phyloP scores from a whole-genome alignment of 108 stramenopile genomes.

The Fragilariopsis cylindrus region DNA sequence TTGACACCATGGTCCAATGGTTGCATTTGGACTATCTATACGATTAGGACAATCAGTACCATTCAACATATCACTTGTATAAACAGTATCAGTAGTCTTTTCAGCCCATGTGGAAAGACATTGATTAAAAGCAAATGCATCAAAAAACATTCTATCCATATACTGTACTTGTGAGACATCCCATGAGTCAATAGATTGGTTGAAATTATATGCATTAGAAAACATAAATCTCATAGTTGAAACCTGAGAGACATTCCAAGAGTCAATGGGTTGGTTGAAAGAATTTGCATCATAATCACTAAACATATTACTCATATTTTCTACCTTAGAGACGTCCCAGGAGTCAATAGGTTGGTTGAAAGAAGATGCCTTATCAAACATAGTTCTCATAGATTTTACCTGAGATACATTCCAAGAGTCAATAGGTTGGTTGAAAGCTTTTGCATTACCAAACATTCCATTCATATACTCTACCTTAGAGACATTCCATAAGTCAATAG shows the following conservation, averaged over 20 bases:
- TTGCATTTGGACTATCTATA: not conserved
- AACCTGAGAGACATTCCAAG: constrained; percentile 26
- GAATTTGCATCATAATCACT: constrained; percentile 23
- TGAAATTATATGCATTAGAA: constrained; percentile 22
- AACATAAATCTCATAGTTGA: constrained; percentile 20
- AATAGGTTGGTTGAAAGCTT: constrained; percentile 29
- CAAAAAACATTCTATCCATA: no score
- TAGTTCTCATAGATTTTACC: no score
- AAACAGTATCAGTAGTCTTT: not conserved
- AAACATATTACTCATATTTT: constrained; percentile 31
- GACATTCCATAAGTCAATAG: constrained; percentile 29
- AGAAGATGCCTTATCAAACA: constrained; percentile 38
- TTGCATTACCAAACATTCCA: constrained; percentile 32
- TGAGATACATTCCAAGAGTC: constrained; percentile 14
- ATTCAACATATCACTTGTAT: not conserved
- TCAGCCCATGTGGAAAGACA: constrained; percentile 37
- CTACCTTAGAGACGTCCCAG: constrained; percentile 32
- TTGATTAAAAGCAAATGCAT: constrained; percentile 36
- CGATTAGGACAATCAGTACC: not conserved
- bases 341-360: constrained; percentile 18
- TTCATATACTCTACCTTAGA: constrained; percentile 26
- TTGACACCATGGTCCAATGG: not conserved
- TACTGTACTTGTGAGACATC: not conserved
- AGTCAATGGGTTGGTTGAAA: constrained; percentile 32
- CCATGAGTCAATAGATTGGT: constrained; percentile 31